Percentiles rank a stretch among this genome's conserved stretches.
Conservation (phyloP, 805 yeast species). For the Metschnikowia similis region DNA sequence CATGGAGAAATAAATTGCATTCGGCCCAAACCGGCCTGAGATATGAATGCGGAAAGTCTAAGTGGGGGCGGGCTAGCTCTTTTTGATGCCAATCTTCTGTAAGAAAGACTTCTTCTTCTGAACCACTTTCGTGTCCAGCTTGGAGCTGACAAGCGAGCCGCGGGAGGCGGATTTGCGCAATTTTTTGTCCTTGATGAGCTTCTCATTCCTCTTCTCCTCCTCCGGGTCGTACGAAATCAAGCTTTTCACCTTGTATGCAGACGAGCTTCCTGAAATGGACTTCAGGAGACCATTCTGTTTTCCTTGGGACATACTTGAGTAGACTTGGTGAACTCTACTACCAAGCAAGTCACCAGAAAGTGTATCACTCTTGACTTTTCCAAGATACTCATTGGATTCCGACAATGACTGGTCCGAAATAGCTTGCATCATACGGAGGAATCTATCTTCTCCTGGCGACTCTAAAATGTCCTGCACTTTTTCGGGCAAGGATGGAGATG, state of each 20-base stretch:
- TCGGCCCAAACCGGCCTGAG: background rate
- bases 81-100: conserved; percentile 24
- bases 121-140: conserved; percentile 5
- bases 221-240: conserved; percentile 33
- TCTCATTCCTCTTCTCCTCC: conserved; percentile 23
- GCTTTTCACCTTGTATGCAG: conserved; percentile 39
- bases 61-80: conserved; percentile 4
- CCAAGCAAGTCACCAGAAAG: conserved; percentile 16
- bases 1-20: background rate
- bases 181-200: conserved; percentile 13
- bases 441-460: conserved; percentile 11
- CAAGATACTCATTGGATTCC: conserved; percentile 25
- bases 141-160: conserved; percentile 8
- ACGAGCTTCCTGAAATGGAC: conserved; percentile 13
- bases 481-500: background rate
- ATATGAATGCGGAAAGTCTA: background rate
- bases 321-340: conserved; percentile 35
- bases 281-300: conserved; percentile 8
- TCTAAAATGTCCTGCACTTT: conserved; percentile 6
- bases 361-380: conserved; percentile 15
- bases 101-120: conserved; percentile 20
- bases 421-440: conserved; percentile 21
- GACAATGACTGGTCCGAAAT: conserved; percentile 26
- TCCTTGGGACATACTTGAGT: conserved; percentile 15
- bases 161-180: conserved; percentile 14